Evolutionary conservation across 2,329 filamentous ascomycete species (phyloP), one percentile per base, ranked within the genome.

Genomic region (Chrysoporthe cubensis): DNA sequence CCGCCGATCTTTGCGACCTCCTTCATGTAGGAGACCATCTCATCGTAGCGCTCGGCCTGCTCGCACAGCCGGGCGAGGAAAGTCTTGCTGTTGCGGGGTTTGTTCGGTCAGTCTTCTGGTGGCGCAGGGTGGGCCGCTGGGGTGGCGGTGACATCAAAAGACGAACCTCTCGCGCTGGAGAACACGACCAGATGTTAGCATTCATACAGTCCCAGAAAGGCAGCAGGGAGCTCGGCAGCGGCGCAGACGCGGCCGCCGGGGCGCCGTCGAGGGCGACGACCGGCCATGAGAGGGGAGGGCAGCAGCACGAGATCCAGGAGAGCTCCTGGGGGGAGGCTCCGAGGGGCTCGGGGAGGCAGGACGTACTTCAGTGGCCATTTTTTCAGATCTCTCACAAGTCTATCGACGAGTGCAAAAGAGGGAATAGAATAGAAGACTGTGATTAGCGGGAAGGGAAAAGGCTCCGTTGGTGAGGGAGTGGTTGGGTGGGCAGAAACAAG

Each of bases 1-100:
- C 88, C 87, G 75, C 87, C 88, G 75, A 90, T 81, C 86, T 97
- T 96, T 83, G 95, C 95, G 78, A 98, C 95, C 91, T 97, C 94
- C 93, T 98, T 98, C 96, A 98, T 98, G 87, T 95, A 97, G 80
- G 90, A 94, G 77, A 98, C 95, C 95, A 98, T 98, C 86, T 98
- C 96, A 95, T 99, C 95, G 86, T 99, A 99, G 81, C 95, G 95
- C 89, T 98, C 96, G 81, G 96, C 96, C 90, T 99, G 96, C 92
- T 98, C 96, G 88, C 96, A 98, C 81, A 99, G 94, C 87, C 96
- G 91, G 84, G 96, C 96, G 83, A 98, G 93, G 89, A 98, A 98
- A 81, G 96, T 98, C 91, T 98, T 98, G 91, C 94, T 97, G 82
- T 80, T 75, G 64, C 48, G 67, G 62, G 32, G 43, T 14, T 40